Conservation (phyloP, 345 rosid species). For the Melaleuca alternifolia region DNA sequence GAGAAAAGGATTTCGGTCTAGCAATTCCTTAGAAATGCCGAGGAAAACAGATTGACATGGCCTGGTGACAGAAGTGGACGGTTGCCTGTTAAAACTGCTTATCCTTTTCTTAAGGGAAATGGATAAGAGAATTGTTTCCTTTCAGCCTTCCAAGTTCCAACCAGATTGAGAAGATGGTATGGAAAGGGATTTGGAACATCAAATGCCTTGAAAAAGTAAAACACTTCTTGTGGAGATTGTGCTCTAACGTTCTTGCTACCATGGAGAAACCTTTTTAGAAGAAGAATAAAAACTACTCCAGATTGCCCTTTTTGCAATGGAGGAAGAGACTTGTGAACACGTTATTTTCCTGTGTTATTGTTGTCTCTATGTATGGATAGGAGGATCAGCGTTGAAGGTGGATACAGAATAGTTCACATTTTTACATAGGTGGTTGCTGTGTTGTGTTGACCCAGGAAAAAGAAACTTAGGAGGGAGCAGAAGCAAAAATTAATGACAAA, state of each 20-base stretch:
- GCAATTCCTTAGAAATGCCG: neutral
- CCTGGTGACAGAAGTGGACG: neutral
- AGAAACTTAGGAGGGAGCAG: neutral
- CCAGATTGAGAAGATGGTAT: neutral
- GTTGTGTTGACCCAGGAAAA: too few relatives aligned
- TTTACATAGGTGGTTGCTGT: too few relatives aligned
- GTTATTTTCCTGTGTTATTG: too few relatives aligned
- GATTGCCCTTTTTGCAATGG: too few relatives aligned
- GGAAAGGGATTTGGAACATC: neutral
- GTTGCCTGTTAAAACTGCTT: neutral
- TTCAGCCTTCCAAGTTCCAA: neutral
- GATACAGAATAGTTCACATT: too few relatives aligned
- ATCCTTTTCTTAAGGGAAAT: neutral
- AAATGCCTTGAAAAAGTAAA: neutral
- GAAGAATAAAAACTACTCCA: too few relatives aligned
- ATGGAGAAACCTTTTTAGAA: neutral
- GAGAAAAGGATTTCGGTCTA: neutral
- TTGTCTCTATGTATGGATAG: too few relatives aligned
- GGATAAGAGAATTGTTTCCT: neutral
- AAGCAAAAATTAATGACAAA: neutral
- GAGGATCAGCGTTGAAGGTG: too few relatives aligned
- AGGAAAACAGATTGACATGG: neutral
- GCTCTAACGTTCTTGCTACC: neutral
- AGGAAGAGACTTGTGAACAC: too few relatives aligned
- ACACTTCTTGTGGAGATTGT: neutral